Evolutionary conservation across 176 grass and related monocot species (phyloP).

Genomic region (Thinopyrum elongatum): DNA sequence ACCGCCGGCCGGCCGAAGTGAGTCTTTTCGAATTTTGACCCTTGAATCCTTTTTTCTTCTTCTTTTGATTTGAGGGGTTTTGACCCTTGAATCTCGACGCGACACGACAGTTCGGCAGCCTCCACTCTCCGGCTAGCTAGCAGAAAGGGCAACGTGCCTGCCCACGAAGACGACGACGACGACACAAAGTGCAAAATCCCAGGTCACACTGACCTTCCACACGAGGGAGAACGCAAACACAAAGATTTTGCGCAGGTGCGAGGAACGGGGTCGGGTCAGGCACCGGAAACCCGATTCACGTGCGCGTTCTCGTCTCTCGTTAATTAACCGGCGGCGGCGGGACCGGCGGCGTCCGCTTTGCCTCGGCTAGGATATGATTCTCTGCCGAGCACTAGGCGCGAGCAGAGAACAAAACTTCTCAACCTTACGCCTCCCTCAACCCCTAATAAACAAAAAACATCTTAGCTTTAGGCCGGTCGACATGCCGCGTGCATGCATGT

Average conservation of each 20-base stretch:
- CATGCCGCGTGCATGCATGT: background rate
- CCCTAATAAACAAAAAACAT: background rate
- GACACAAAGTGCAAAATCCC: background rate
- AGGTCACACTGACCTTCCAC: background rate
- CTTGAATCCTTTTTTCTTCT: background rate
- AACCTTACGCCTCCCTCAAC: background rate
- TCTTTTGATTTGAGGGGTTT: background rate
- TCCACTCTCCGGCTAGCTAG: background rate
- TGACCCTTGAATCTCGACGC: background rate
- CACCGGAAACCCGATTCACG: background rate
- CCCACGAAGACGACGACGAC: background rate
- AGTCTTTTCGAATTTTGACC: background rate
- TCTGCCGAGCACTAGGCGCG: background rate
- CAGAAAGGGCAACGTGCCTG: background rate
- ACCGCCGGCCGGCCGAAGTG: background rate
- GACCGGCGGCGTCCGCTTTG: background rate
- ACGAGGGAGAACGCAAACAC: too few relatives aligned
- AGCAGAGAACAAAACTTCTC: background rate
- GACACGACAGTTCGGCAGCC: background rate
- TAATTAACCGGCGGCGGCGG: background rate
- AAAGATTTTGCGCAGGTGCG: background rate
- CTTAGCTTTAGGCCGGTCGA: background rate
- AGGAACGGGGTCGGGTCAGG: background rate
- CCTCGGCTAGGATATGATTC: background rate
- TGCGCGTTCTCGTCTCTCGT: background rate